These are phyloP conservation scores for Prunus fruticosa DNA, from an alignment of 306 rosid genomes.

Conservation along the genomic window DNA sequence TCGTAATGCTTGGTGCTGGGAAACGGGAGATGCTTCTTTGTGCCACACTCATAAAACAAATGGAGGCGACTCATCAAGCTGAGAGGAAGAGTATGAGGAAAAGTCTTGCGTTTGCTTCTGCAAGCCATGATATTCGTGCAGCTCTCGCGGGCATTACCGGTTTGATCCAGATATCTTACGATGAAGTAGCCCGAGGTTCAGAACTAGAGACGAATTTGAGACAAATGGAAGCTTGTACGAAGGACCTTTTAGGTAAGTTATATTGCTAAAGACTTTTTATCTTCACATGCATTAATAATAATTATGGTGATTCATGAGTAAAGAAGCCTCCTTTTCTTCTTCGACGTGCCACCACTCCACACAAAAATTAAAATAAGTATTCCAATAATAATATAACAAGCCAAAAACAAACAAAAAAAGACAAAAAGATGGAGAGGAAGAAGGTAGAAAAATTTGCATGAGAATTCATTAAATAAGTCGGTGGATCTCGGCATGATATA, in stretches of 20 bases:
- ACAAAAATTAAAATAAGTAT: background rate
- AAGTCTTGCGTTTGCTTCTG: slow-evolving; percentile 60
- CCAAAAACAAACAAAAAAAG: background rate
- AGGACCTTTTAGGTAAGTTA: slow-evolving; percentile 61
- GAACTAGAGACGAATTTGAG: slow-evolving; percentile 48
- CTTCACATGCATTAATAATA: background rate
- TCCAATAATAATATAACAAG: background rate
- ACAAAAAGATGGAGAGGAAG: background rate
- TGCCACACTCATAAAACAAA: slow-evolving; percentile 54
- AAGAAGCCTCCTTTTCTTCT: too few species aligned
- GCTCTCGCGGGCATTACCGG: slow-evolving; percentile 64
- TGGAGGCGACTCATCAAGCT: slow-evolving; percentile 61
- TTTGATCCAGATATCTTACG: slow-evolving; percentile 47
- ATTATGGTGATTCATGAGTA: background rate
- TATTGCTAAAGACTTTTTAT: background rate
- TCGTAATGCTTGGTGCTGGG: slow-evolving; percentile 11
- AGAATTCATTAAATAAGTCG: background rate
- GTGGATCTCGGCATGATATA: background rate
- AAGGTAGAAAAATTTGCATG: background rate
- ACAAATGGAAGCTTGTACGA: slow-evolving; percentile 55
- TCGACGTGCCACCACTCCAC: background rate
- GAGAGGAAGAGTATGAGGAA: slow-evolving; percentile 64
- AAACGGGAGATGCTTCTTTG: slow-evolving; percentile 56
- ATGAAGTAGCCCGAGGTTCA: slow-evolving; percentile 31
- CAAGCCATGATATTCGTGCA: slow-evolving; percentile 77